phyloP scores from a whole-genome alignment of 2,329 filamentous ascomycete genomes.

The Aspergillus ochraceus region DNA sequence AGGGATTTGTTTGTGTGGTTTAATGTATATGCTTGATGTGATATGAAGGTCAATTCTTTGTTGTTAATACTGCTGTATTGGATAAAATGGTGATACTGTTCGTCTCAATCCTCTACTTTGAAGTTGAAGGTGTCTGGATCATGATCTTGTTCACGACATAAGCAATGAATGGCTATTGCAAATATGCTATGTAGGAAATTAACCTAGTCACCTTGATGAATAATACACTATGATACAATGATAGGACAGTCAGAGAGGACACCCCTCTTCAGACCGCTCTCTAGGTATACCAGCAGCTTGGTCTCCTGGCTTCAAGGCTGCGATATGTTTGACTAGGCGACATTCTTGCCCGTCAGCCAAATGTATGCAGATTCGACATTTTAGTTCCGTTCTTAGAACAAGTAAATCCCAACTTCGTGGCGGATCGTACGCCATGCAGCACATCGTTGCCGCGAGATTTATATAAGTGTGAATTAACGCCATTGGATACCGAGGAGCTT shows the following conservation, averaged over 20 bases:
- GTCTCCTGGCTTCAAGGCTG: neutral
- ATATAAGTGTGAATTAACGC: conserved; percentile 25
- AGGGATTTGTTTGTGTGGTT: conserved; percentile 2
- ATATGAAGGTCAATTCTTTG: neutral
- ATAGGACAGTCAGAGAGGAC: neutral
- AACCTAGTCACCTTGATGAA: neutral
- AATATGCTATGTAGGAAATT: neutral
- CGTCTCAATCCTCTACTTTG: too few relatives aligned
- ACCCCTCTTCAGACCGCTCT: neutral
- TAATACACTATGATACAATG: neutral
- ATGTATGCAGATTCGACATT: neutral
- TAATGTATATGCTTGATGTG: conserved; percentile 2
- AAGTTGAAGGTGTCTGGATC: neutral
- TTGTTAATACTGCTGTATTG: conserved; percentile 1
- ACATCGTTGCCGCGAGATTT: too few relatives aligned
- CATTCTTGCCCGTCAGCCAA: neutral
- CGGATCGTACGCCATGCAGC: neutral
- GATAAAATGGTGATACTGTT: neutral
- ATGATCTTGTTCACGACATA: neutral
- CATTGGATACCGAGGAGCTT: conserved; percentile 53
- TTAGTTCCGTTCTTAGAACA: neutral
- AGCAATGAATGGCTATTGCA: neutral
- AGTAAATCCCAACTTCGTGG: neutral
- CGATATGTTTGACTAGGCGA: neutral
- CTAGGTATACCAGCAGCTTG: neutral